Conservation (phyloP, 2,329 filamentous ascomycete species). For the Fusarium sp. region DNA sequence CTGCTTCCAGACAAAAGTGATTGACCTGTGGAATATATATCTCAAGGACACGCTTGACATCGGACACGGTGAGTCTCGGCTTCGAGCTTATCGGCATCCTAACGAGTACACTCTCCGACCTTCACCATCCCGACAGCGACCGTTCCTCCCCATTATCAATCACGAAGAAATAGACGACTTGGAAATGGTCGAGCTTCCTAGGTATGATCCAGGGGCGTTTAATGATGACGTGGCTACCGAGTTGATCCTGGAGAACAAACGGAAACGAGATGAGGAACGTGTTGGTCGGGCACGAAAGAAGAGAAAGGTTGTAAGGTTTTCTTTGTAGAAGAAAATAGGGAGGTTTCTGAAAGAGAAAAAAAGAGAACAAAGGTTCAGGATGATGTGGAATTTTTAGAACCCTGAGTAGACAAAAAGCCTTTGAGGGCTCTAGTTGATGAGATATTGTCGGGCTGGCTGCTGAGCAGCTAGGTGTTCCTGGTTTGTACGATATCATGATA, state of each 20-base stretch:
- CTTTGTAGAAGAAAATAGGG: too few relatives aligned
- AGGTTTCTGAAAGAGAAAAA: background rate
- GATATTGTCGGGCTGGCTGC: background rate
- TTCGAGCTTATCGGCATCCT: background rate
- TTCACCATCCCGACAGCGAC: background rate
- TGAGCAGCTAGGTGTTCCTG: background rate
- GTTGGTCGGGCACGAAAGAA: background rate
- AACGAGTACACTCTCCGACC: background rate
- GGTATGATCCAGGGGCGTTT: constrained; percentile 8
- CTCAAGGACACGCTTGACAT: too few relatives aligned
- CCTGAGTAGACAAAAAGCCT: background rate
- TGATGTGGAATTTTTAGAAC: background rate
- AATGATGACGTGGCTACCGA: background rate
- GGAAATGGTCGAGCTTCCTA: background rate
- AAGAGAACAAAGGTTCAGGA: background rate
- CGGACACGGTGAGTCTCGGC: background rate
- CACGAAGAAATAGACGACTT: accelerated
- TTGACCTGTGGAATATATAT: background rate
- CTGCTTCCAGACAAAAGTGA: background rate
- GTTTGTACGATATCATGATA: background rate
- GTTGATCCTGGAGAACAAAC: background rate
- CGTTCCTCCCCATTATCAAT: constrained; percentile 10
- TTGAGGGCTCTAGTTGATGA: background rate
- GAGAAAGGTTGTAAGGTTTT: background rate
- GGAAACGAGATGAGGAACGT: background rate